These are phyloP conservation scores for Trichoderma koningii DNA, from an alignment of 2,329 filamentous ascomycete genomes.

Conservation along the genomic window DNA sequence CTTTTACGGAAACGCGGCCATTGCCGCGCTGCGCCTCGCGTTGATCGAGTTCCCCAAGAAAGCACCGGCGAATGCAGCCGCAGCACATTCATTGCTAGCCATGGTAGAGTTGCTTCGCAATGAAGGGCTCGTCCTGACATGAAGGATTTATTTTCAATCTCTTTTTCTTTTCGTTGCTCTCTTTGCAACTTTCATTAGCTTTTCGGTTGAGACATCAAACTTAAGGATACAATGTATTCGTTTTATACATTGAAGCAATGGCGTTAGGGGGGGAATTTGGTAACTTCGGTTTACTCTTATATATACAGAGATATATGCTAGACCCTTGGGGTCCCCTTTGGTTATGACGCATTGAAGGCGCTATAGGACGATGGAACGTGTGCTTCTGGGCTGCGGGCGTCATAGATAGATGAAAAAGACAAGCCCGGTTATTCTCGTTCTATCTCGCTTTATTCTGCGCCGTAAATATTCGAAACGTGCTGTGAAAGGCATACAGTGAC, in stretches of 20 bases:
- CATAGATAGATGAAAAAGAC: constrained; percentile 8
- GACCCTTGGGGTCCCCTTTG: not conserved
- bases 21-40: constrained; percentile 70
- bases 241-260: constrained; percentile 18
- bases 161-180: not conserved
- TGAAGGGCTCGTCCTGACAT: constrained; percentile 52
- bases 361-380: constrained; percentile 12
- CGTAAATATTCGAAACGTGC: constrained; percentile 1
- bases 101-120: constrained; percentile 56
- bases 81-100: constrained; percentile 55
- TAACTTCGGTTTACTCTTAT: constrained; percentile 1
- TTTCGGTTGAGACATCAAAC: not conserved
- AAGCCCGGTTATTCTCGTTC: not conserved
- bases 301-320: constrained; percentile 15
- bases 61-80: constrained; percentile 50
- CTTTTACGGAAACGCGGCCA: constrained; percentile 77
- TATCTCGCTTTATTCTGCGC: constrained; percentile 12
- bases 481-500: not conserved
- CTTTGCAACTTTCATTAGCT: not conserved
- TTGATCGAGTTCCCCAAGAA: constrained; percentile 71
- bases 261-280: constrained; percentile 23
- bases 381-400: constrained; percentile 3
- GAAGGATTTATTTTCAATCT: constrained; percentile 2
- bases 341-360: constrained; percentile 9
- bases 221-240: constrained; percentile 13